These are phyloP conservation scores for Diaporthe velutina DNA, from an alignment of 2,329 filamentous ascomycete species.

Conservation along the genomic window DNA sequence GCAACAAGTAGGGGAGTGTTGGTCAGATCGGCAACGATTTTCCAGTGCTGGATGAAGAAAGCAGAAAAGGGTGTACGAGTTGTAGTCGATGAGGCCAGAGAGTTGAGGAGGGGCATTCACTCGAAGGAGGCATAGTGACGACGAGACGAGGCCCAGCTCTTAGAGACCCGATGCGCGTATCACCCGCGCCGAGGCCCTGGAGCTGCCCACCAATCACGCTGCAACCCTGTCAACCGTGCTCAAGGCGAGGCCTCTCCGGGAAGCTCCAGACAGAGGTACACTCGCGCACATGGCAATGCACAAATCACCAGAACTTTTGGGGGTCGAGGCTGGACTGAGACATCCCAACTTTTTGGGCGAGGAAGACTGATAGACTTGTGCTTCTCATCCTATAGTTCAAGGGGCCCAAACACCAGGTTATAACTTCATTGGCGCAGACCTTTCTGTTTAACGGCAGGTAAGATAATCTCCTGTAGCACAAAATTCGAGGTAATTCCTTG, in stretches of 20 bases:
- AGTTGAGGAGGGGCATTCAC: slow-evolving; percentile 3
- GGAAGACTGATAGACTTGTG: neutral
- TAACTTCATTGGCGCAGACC: neutral
- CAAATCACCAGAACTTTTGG: neutral
- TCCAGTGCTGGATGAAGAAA: neutral
- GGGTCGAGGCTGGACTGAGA: neutral
- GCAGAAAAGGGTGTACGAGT: neutral
- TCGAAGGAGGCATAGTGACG: slow-evolving; percentile 12
- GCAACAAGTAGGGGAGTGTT: neutral
- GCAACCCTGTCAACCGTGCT: slow-evolving; percentile 15
- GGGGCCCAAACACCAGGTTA: neutral
- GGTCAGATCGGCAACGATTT: neutral
- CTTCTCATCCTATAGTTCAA: neutral
- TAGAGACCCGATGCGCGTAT: slow-evolving; percentile 18
- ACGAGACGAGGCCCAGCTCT: slow-evolving; percentile 26
- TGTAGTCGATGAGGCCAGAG: neutral
- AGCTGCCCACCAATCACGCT: slow-evolving; percentile 21
- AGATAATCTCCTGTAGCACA: neutral
- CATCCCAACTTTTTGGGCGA: neutral
- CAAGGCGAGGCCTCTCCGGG: slow-evolving; percentile 21
- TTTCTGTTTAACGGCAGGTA: neutral
- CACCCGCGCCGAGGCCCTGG: slow-evolving; percentile 21
- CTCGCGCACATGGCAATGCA: slow-evolving; percentile 1
- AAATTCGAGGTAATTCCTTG: neutral
- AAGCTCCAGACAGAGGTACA: neutral